These are phyloP conservation scores for Rhodotorula kratochvilovae DNA, from an alignment of 768 basidiomycete species.

Conservation along the genomic window DNA sequence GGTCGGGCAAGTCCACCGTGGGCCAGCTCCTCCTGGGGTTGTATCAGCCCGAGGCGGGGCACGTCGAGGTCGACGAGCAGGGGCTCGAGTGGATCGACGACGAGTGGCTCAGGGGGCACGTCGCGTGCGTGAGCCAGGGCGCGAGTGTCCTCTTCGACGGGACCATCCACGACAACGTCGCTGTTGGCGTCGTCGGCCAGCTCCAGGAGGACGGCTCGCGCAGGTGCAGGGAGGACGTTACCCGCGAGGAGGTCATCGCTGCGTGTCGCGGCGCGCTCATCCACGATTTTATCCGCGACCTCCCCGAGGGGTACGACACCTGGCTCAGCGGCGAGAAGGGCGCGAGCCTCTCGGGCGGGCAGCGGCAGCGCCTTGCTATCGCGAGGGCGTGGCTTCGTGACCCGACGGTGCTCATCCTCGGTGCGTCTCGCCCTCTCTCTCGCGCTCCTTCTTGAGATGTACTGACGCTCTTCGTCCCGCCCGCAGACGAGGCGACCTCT, in stretches of 20 bases:
- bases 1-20: constrained; percentile 71
- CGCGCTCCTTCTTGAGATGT: background rate
- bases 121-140: constrained; percentile 74
- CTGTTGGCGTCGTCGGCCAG: constrained; percentile 62
- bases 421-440: constrained; percentile 53
- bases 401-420: constrained; percentile 82
- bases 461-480: background rate
- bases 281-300: constrained; percentile 74
- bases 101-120: constrained; percentile 61
- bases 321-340: constrained; percentile 64
- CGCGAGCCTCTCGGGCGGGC: constrained; percentile 70
- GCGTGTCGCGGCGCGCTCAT: constrained; percentile 81
- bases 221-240: constrained; percentile 55
- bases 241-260: constrained; percentile 65
- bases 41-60: constrained; percentile 63
- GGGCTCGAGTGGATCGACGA: constrained; percentile 69
- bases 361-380: constrained; percentile 82
- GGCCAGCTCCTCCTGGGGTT: constrained; percentile 64
- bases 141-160: constrained; percentile 71
- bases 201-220: constrained; percentile 48
- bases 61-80: constrained; percentile 74
- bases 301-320: constrained; percentile 88
- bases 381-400: constrained; percentile 79
- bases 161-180: constrained; percentile 78
- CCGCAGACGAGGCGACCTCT: constrained; percentile 54